Evolutionary conservation across 2,329 filamentous ascomycete genomes (phyloP).

Genomic region (Aspergillus intermedius): DNA sequence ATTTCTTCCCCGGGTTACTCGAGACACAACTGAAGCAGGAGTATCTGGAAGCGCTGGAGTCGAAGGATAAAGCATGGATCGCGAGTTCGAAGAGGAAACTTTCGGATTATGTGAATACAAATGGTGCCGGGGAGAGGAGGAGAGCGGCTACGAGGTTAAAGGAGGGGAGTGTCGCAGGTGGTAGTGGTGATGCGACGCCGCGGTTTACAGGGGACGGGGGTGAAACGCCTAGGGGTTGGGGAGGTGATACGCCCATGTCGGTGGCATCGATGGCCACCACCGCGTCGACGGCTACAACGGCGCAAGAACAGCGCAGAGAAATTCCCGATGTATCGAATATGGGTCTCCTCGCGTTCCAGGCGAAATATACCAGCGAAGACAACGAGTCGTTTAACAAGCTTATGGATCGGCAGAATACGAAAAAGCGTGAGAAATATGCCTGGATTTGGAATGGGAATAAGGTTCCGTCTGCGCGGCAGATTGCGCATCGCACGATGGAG

Average conservation of each 20-base stretch:
- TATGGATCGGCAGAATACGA: conserved; percentile 82
- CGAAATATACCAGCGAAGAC: conserved; percentile 93
- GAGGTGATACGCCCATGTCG: conserved; percentile 67
- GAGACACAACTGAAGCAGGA: conserved; percentile 85
- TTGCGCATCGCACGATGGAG: conserved; percentile 48
- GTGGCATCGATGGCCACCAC: conserved; percentile 37
- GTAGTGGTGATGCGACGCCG: conserved; percentile 50
- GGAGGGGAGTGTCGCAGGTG: conserved; percentile 5
- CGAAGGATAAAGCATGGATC: conserved; percentile 80
- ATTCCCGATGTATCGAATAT: conserved; percentile 63
- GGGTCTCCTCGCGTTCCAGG: conserved; percentile 78
- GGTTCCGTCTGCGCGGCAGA: conserved; percentile 57
- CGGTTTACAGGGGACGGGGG: conserved; percentile 23
- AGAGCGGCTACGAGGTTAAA: conserved; percentile 33
- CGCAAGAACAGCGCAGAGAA: conserved; percentile 33
- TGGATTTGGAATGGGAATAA: conserved; percentile 90
- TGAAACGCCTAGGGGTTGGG: conserved; percentile 46
- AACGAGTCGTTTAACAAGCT: conserved; percentile 95
- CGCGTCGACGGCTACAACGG: conserved; percentile 18
- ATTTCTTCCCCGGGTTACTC: conserved; percentile 89
- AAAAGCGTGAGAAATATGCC: conserved; percentile 73
- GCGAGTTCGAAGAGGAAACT: conserved; percentile 67
- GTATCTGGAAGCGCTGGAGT: conserved; percentile 85
- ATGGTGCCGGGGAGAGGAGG: conserved; percentile 18
- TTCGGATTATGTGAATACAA: conserved; percentile 50